These are phyloP conservation scores for Phytophthora niederhauseri DNA, from an alignment of 352 stramenopile species.

Conservation along the genomic window DNA sequence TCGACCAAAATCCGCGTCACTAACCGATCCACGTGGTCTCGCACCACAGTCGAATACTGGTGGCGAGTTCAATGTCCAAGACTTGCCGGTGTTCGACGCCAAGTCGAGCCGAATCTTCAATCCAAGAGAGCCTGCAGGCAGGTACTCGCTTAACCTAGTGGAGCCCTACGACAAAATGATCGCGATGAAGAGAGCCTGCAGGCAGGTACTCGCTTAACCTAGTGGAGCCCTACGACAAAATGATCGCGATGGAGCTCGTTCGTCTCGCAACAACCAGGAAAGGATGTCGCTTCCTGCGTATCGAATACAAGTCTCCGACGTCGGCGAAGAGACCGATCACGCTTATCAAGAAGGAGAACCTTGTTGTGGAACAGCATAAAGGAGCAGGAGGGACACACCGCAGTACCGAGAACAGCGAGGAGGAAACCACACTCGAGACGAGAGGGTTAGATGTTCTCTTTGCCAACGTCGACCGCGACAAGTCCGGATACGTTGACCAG, in stretches of 20 bases:
- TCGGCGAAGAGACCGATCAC: constrained; percentile 45
- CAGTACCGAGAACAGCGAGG: constrained; percentile 19
- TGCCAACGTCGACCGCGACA: constrained; percentile 63
- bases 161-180: constrained; percentile 86
- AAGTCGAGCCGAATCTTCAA: constrained; percentile 63
- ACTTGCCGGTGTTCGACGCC: constrained; percentile 51
- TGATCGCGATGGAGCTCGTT: constrained; percentile 79
- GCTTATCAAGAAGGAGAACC: constrained; percentile 59
- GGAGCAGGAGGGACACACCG: constrained; percentile 9
- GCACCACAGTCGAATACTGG: not conserved
- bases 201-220: constrained; percentile 75
- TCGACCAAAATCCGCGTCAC: constrained; percentile 8
- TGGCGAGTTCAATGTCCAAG: constrained; percentile 36
- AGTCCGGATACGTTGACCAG: constrained; percentile 61
- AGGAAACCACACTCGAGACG: constrained; percentile 61
- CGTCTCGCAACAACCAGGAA: constrained; percentile 73
- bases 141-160: constrained; percentile 67
- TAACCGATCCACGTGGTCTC: not conserved
- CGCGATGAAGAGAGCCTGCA: constrained; percentile 70
- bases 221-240: constrained; percentile 74
- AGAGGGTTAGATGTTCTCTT: constrained; percentile 69
- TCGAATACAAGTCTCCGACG: constrained; percentile 56
- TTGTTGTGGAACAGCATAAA: constrained; percentile 38
- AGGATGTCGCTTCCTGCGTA: constrained; percentile 68
- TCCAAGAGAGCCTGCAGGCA: constrained; percentile 66